phyloP scores from a whole-genome alignment of 768 basidiomycete species.

The Tephrocybe sp. region DNA sequence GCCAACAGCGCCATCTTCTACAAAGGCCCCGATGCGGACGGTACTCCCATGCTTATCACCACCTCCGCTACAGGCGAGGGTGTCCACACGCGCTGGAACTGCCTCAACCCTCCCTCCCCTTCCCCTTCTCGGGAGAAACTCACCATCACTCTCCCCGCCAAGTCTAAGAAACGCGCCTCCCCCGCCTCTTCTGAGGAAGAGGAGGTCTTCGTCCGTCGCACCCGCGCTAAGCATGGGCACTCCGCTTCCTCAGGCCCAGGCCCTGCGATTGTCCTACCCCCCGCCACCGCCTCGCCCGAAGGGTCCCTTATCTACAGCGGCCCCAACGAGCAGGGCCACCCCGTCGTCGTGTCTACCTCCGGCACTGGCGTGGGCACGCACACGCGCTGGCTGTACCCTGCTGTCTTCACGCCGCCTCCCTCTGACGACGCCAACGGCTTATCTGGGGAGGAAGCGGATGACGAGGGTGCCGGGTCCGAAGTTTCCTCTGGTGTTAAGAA shows the following conservation, averaged over 20 bases:
- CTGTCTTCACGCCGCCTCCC: not conserved
- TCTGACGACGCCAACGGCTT: not conserved
- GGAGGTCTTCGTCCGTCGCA: not conserved
- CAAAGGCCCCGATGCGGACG: not conserved
- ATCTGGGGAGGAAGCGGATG: not conserved
- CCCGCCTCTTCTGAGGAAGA: not conserved
- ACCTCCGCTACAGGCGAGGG: not conserved
- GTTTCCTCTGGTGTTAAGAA: not conserved
- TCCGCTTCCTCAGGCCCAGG: not conserved
- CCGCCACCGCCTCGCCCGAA: too few relatives aligned
- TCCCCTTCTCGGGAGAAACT: not conserved
- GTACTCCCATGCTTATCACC: not conserved
- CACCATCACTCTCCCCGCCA: not conserved
- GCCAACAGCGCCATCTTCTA: too few relatives aligned
- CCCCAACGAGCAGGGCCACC: not conserved
- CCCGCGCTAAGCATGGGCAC: not conserved
- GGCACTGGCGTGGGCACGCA: not conserved
- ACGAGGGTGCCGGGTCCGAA: not conserved
- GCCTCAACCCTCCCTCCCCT: not conserved
- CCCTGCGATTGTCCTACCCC: not conserved
- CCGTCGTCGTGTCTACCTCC: not conserved
- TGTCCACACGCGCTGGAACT: not conserved
- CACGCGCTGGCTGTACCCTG: not conserved
- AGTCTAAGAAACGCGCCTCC: conserved; percentile 1
- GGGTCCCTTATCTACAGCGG: not conserved